These are phyloP conservation scores for Wickerhamomyces subpelliculosus DNA, from an alignment of 805 yeast species.

Conservation along the genomic window DNA sequence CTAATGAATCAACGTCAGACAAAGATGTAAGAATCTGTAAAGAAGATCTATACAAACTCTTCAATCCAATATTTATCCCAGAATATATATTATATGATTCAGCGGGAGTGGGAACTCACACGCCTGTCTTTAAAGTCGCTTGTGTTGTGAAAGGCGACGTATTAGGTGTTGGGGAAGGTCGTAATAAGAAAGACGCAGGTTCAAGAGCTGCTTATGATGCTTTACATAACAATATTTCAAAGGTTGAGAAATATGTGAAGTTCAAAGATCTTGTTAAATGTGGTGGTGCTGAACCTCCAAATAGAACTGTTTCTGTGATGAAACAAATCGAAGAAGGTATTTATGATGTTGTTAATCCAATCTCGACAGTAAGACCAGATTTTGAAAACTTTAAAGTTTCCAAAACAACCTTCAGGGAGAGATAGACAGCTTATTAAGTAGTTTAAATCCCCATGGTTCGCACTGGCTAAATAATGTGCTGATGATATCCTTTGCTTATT, in stretches of 20 bases:
- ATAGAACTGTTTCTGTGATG: background rate
- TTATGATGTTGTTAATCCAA: too few species aligned
- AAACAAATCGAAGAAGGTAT: too few species aligned
- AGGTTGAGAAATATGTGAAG: constrained; percentile 49
- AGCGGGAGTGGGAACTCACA: constrained; percentile 33
- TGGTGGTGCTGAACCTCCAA: background rate
- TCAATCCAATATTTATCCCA: constrained; percentile 51
- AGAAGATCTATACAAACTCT: constrained; percentile 56
- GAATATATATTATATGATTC: constrained; percentile 37
- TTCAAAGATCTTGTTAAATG: constrained; percentile 34
- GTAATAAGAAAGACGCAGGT: constrained; percentile 66
- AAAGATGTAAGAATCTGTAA: too few species aligned
- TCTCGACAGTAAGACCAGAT: too few species aligned
- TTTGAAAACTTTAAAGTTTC: too few species aligned
- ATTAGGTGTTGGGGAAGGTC: constrained; percentile 65
- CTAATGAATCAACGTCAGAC: too few species aligned
- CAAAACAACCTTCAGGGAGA: too few species aligned
- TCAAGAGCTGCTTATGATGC: constrained; percentile 76
- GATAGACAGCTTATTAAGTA: too few species aligned
- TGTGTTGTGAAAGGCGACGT: constrained; percentile 58
- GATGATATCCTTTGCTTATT: too few species aligned
- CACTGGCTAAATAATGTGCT: too few species aligned
- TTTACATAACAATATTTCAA: constrained; percentile 39
- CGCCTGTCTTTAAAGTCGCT: constrained; percentile 38
- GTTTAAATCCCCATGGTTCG: too few species aligned